Evolutionary conservation across 441 rosid species (phyloP), one percentile per base, ranked within the genome.

Genomic region (Erysimum pusillum): DNA sequence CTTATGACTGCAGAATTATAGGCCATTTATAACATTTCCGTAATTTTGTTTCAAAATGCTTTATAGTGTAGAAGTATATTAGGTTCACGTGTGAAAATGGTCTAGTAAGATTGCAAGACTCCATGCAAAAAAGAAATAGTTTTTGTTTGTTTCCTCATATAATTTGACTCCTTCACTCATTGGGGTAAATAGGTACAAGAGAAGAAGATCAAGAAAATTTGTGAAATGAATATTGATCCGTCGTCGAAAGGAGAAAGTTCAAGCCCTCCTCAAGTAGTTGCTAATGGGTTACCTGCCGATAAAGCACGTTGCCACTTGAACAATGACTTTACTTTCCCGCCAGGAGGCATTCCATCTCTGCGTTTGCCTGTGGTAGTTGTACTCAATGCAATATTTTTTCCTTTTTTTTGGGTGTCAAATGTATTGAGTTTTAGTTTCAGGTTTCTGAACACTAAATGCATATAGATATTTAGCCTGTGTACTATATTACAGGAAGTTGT

Each of bases 281-380:
- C 87, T 69, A 93, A 95, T 85, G 99, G 99, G 78, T 86, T 85
- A 69, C 85, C 74, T 78, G 68, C 80, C 5, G 83, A 84, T 71
- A 83, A 80, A 84, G 44, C 78, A 39, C 75, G 52, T 44, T 82
- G 53, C 66, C 81, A 63, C 74, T 68, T 65, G 35, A 84, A 83
- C 90, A 83, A 84, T 54, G 98, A 96, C 67, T 85, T 88, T 68
- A 60, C 86, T 39, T 80, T 93, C 72, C 96, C 94, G 49, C 83
- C 90, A 32, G 96, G 88, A 74, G 96, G 99, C 80, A 71, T 91
- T 77, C 84, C 98, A 58, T 91, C 93, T 36, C 86, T 96, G 67
- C 97, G 82, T 79, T 88, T 96, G 69, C 99, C 99, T 36, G 86
- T 86, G 98, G 99, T 96, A 93, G 88, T 91, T 87, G 87, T 88